Conservation (phyloP, 352 stramenopile species). For the Plasmopara halstedii region DNA sequence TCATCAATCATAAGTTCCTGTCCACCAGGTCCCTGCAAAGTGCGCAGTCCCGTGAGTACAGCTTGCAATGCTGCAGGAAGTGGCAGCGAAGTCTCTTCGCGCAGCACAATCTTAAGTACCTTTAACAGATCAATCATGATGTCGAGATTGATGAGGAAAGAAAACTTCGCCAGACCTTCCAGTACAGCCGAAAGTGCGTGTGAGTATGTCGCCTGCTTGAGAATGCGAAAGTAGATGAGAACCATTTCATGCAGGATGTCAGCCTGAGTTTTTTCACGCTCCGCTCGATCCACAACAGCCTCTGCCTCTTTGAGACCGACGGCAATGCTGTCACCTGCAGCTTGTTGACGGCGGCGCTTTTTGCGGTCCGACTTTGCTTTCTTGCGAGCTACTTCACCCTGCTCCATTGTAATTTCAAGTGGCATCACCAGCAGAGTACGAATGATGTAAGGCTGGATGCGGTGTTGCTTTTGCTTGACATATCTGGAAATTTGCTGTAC, state of each 20-base stretch:
- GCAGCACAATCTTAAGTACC: conserved; percentile 91
- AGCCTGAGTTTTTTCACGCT: conserved; percentile 90
- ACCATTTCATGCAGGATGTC: conserved; percentile 93
- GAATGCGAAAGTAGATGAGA: conserved; percentile 95
- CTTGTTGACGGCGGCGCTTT: conserved; percentile 70
- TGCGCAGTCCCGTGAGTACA: conserved; percentile 90
- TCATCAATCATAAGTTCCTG: conserved; percentile 95
- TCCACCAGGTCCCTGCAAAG: conserved; percentile 87
- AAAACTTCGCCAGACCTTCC: conserved; percentile 91
- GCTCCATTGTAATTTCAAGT: conserved; percentile 82
- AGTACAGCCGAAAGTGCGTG: conserved; percentile 89
- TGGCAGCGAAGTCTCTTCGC: conserved; percentile 59
- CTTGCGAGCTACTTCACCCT: conserved; percentile 69
- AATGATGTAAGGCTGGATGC: conserved; percentile 70
- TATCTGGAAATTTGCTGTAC: conserved; percentile 81
- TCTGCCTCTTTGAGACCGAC: conserved; percentile 92
- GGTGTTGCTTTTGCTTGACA: conserved; percentile 79
- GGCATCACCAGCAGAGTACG: conserved; percentile 70
- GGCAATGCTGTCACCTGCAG: conserved; percentile 80
- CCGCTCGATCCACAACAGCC: conserved; percentile 88
- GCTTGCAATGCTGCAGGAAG: conserved; percentile 65
- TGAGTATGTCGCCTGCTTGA: conserved; percentile 88
- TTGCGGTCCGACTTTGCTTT: conserved; percentile 79
- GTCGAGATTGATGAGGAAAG: conserved; percentile 97
- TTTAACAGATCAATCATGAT: conserved; percentile 95